Evolutionary conservation across 2,329 filamentous ascomycete species (phyloP).

Genomic region (Stemphylium beticola): DNA sequence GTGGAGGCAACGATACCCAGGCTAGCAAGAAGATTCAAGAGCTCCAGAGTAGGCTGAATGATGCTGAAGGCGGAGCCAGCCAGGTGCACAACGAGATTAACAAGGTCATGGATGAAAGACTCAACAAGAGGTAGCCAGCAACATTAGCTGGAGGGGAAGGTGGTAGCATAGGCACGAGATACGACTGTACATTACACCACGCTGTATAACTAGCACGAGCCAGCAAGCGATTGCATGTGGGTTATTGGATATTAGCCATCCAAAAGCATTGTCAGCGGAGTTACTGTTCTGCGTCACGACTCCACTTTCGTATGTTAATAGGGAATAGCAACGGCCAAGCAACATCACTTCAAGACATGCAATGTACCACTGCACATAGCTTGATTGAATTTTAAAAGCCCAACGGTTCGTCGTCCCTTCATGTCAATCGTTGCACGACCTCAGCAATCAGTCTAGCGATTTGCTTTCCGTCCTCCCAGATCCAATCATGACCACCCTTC

Average conservation of each 20-base stretch:
- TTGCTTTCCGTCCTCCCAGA: conserved; percentile 67
- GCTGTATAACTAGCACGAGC: conserved; percentile 40
- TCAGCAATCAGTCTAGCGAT: conserved; percentile 55
- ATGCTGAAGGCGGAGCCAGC: conserved; percentile 29
- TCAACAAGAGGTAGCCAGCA: conserved; percentile 35
- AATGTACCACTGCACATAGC: too few relatives aligned
- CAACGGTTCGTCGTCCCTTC: neutral
- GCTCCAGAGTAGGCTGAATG: conserved; percentile 34
- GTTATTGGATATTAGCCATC: conserved; percentile 19
- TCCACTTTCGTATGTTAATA: conserved; percentile 23
- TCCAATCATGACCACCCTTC: conserved; percentile 66
- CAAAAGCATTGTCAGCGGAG: conserved; percentile 21
- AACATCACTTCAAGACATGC: neutral
- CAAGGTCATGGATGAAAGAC: conserved; percentile 44
- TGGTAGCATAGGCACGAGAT: conserved; percentile 6
- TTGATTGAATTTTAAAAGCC: too few relatives aligned
- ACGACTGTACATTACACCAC: conserved; percentile 40
- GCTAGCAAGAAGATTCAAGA: conserved; percentile 41
- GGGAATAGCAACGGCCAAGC: conserved; percentile 5
- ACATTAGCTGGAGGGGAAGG: neutral
- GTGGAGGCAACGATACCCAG: conserved; percentile 23
- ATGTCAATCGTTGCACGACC: conserved; percentile 27
- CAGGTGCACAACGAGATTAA: conserved; percentile 42
- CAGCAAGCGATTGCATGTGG: conserved; percentile 28
- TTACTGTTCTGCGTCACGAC: conserved; percentile 22